Base-by-base conservation (phyloP, 345 rosid species). In the Turritis glabra region DNA sequence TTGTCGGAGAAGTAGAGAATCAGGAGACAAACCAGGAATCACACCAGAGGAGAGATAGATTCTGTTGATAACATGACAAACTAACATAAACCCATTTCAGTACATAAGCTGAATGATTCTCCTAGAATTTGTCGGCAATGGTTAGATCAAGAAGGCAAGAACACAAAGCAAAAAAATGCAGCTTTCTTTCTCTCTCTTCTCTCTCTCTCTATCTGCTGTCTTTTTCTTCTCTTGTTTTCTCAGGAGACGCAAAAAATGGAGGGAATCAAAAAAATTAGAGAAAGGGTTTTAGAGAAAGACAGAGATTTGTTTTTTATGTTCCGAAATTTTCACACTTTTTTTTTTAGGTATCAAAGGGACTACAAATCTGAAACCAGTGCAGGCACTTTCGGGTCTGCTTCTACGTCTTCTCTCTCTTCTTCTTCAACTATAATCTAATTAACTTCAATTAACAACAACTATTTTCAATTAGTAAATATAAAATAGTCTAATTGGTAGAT, bases 351-450 rank as follows among this genome's bases (percentile, higher is more conserved):
- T 76, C 15, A 60, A 61, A 59, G 40, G 40, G 26, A 26, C 82
- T 80, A 71, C 72, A 81, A 74, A 78, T 79, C 80, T 80, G 84
- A 77, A 61, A 19, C 15, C 69, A 82, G 77, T 74, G 74, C 92
- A 84, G 83, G 68, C 57, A 77, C 79, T 83, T 76, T 79, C 84
- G 83, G 82, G 70, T 73, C 71, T 68, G 80, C 81, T 79, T 53
- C 76, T 54, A 47, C 80, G 63, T 70, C 67, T 77, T 77, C 80
- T 67, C 50, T 73, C 71, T 73, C 2, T 76, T 76, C 58, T 50
- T 73, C 71, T 73, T 48, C 70, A 69, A 62, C 75, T 53, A 76
- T 70, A 69, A 70, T 77, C 37, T 65, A 64, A 77, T 77, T 71
- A 77, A 50, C 32, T 69, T 61, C 54, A 48, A 59, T 35, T 47